Percentiles rank a stretch among this genome's conserved stretches.
These are phyloP conservation scores for Nigrospora sphaerica DNA, from an alignment of 2,329 filamentous ascomycete genomes.

Conservation along the genomic window DNA sequence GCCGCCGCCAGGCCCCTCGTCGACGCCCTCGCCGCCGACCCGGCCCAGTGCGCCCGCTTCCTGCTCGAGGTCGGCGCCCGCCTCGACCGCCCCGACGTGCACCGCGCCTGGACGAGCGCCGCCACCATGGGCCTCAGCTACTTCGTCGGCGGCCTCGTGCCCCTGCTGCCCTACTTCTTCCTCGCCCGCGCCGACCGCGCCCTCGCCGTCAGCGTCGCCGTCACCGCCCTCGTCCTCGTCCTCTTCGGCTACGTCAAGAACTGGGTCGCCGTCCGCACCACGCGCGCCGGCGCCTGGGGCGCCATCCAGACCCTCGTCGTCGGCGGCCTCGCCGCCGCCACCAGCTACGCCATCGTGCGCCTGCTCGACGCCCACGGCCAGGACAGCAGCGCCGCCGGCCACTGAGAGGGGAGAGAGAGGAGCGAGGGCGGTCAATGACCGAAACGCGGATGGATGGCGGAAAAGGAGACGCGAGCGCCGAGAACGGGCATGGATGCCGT, in stretches of 20 bases:
- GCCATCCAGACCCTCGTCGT: conserved; percentile 59
- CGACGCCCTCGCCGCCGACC: conserved; percentile 18
- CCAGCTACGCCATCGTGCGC: conserved; percentile 56
- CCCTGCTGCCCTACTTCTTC: conserved; percentile 48
- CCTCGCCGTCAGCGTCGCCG: conserved; percentile 34
- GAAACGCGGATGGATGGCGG: too few relatives aligned
- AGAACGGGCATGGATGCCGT: too few relatives aligned
- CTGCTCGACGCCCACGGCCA: conserved; percentile 34
- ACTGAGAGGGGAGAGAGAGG: neutral
- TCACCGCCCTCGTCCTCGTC: conserved; percentile 37
- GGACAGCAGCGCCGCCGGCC: neutral
- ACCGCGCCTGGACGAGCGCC: conserved; percentile 31
- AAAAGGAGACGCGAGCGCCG: too few relatives aligned
- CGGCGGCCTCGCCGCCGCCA: conserved; percentile 58
- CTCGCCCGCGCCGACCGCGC: conserved; percentile 25
- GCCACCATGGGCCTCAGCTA: conserved; percentile 50
- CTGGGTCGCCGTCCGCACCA: conserved; percentile 39
- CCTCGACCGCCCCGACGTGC: conserved; percentile 17
- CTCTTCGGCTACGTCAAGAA: conserved; percentile 38
- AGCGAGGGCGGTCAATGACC: too few relatives aligned
- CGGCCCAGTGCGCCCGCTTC: conserved; percentile 26
- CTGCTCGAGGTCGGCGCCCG: conserved; percentile 28
- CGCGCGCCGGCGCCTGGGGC: conserved; percentile 47
- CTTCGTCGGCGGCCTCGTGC: conserved; percentile 49
- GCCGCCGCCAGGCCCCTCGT: conserved; percentile 22